Conservation (phyloP, 306 rosid species). For the Pachyrhizus erosus region DNA sequence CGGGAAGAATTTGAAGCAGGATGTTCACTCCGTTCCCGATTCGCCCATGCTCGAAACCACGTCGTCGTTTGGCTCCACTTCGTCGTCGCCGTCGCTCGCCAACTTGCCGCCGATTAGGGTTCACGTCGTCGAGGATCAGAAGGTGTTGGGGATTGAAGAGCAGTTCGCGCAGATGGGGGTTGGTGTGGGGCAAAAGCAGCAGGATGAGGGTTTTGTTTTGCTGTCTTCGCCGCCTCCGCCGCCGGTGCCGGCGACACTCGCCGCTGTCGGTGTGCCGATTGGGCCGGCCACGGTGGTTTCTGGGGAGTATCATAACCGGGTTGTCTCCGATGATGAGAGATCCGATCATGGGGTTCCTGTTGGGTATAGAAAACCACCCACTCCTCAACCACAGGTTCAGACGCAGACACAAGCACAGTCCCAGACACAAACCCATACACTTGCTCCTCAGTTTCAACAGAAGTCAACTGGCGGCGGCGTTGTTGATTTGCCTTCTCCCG, state of each 20-base stretch:
- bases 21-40: conserved; percentile 95
- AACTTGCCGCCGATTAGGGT: conserved; percentile 94
- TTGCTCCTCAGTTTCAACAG: conserved; percentile 64
- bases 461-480: conserved; percentile 58
- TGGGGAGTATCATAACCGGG: conserved; percentile 68
- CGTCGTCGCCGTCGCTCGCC: conserved; percentile 85
- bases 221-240: conserved; percentile 79
- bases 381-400: conserved; percentile 58
- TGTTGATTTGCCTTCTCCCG: conserved; percentile 83
- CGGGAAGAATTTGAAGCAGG: conserved; percentile 67
- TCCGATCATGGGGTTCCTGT: conserved; percentile 78
- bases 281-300: conserved; percentile 41
- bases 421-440: conserved; percentile 53
- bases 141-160: conserved; percentile 83
- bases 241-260: conserved; percentile 53
- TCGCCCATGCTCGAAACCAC: conserved; percentile 92
- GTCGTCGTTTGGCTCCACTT: conserved; percentile 91
- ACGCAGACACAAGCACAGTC: conserved; percentile 39
- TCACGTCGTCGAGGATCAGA: conserved; percentile 86
- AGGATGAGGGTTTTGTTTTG: conserved; percentile 64
- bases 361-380: conserved; percentile 62
- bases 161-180: conserved; percentile 85
- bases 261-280: conserved; percentile 50
- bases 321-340: conserved; percentile 85
- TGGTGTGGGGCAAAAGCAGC: conserved; percentile 52